These are phyloP conservation scores for Pogostemon cablin DNA, from an alignment of 257 asterid genomes.

Conservation along the genomic window DNA sequence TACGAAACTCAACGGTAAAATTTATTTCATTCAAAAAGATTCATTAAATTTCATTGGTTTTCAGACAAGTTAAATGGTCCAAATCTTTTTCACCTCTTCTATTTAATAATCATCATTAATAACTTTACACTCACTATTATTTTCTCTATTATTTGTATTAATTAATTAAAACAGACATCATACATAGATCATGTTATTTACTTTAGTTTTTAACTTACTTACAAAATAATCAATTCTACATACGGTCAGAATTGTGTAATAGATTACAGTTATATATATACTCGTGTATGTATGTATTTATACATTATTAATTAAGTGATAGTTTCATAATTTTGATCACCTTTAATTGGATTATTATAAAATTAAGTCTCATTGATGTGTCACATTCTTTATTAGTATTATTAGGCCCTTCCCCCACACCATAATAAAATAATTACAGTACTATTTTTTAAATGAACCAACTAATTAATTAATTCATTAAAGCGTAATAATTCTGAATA, in stretches of 20 bases:
- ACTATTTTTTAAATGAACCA: neutral
- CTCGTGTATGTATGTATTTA: too few species aligned
- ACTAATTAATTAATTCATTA: neutral
- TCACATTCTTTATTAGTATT: slow-evolving; percentile 22
- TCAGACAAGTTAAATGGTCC: neutral
- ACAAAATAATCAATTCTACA: too few species aligned
- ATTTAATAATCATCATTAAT: neutral
- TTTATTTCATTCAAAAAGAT: slow-evolving; percentile 6
- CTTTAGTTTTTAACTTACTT: too few species aligned
- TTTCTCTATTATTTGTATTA: neutral
- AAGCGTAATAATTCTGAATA: neutral
- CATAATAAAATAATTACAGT: neutral
- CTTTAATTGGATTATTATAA: neutral
- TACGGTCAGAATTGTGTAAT: too few species aligned
- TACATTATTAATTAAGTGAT: too few species aligned
- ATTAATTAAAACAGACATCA: neutral
- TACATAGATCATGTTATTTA: neutral
- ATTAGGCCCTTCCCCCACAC: slow-evolving; percentile 19
- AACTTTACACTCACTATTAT: neutral
- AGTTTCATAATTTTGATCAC: neutral
- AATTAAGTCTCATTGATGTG: slow-evolving; percentile 14
- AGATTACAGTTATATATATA: too few species aligned
- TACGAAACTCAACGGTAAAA: too few species aligned
- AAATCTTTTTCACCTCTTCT: slow-evolving; percentile 3
- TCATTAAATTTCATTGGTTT: slow-evolving; percentile 23